Evolutionary conservation across 192 early-diverging fungal species (phyloP), one percentile per base, ranked within the genome.

Genomic region (Phycomyces blakesleeanus): DNA sequence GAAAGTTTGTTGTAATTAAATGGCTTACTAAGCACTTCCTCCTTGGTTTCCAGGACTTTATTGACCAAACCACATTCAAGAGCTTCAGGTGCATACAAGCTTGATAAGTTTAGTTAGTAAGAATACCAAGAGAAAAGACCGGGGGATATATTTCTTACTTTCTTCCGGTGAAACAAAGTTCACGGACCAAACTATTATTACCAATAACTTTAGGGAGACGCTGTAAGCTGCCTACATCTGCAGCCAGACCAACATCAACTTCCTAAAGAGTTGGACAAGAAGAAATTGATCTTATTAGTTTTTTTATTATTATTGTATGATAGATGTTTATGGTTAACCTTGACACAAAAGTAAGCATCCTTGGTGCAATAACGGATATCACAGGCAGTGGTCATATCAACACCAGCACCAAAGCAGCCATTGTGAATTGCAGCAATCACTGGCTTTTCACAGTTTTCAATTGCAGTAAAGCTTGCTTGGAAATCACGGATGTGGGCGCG

Each of bases 181-280:
- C 97, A 68, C 94, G 90, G 37, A 96, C 89, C 87, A 90, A 89
- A 72, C 87, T 87, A 61, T 86, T 76, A 77, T 96, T 97, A 24
- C 91, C 94, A 52, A 94, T 92, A 6, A 96, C 81, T 78, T 97
- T 97, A 55, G 94, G 94, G 21, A 99, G 78, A 25, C 97, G 86
- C 78, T 99, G 97, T 57, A 99, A 81, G 25, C 93, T 95, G 39
- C 82, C 93, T 22, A 94, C 73, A 72, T 98, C 96, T 6, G 96
- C 96, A 22, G 93, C 93, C 69, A 98, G 65, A 9, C 93, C 95
- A 75, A 97, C 82, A 74, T 96, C 94, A 18, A 96, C 91, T 78
- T 97, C 91, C 79, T 47, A 12, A 6, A 47, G 44, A 47, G 3
- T 47, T 47, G 81, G 71, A 3, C 47, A 66, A 65, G 7, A 40